Evolutionary conservation across 768 basidiomycete species (phyloP), one percentile per base, ranked within the genome.

Genomic region (Astraeus odoratus): DNA sequence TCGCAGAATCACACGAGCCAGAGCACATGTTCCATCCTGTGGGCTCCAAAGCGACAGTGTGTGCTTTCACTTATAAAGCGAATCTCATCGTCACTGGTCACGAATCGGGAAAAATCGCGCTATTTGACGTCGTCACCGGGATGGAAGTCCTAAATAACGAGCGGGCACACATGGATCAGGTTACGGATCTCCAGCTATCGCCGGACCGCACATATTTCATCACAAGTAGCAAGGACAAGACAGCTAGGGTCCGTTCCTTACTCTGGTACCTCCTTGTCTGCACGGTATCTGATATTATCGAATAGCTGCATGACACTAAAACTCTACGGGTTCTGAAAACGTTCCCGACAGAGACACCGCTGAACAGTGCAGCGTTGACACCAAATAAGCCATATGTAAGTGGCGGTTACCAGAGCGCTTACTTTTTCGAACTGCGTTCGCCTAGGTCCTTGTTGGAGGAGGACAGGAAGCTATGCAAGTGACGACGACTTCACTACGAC

Each of bases 401-500:
- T 63, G 3, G 24, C 23, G 19, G 15, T 13, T 25, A n/a, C n/a
- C n/a, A n/a, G n/a, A n/a, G n/a, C n/a, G n/a, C n/a, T n/a, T n/a
- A n/a, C n/a, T n/a, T n/a, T n/a, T n/a, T n/a, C n/a, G n/a, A n/a
- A n/a, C n/a, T n/a, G n/a, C n/a, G n/a, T n/a, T n/a, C n/a, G n/a
- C n/a, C n/a, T n/a, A 92, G 88, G 76, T 94, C 34, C 77, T 98
- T 25, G 73, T 96, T 19, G 96, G 96, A 35, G 95, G 96, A 64
- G 96, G 96, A 34, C 96, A 98, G 67, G 95, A 96, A 61, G 96
- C 96, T 4, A 95, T 92, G 91, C 82, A 72, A 57, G 96, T 98
- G 41, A 97, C 96, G 12, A 98, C 92, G 7, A 98, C 95, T 1
- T 92, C 91, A 2, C 58, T 81, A 19, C 81, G 96, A 42, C 90